Conservation (phyloP, 805 yeast species). For the Lachancea thermotolerans region DNA sequence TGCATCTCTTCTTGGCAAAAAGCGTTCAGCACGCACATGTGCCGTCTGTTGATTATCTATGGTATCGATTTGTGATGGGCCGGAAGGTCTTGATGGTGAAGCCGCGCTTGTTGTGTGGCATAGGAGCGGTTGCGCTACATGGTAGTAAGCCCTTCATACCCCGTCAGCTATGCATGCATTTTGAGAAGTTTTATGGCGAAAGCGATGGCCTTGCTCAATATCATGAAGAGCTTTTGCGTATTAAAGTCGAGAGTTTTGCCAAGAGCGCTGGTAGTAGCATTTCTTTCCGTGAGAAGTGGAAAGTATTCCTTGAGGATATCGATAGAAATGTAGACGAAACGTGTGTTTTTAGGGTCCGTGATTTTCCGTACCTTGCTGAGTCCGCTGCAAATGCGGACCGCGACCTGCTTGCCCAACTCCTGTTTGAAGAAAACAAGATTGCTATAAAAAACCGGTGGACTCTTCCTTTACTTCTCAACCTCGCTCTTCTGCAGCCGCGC, state of each 20-base stretch:
- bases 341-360: slow-evolving; percentile 15
- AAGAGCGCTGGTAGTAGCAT: slow-evolving; percentile 15
- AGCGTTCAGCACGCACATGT: slow-evolving; percentile 26
- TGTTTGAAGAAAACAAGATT: slow-evolving; percentile 17
- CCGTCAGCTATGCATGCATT: slow-evolving; percentile 18
- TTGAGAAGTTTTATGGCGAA: slow-evolving; percentile 8
- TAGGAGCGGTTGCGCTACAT: slow-evolving; percentile 22
- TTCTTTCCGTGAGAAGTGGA: slow-evolving; percentile 28
- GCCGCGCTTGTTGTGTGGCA: slow-evolving; percentile 21
- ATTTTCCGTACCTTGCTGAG: slow-evolving; percentile 22
- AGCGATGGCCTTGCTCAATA: slow-evolving; percentile 5
- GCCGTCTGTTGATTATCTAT: slow-evolving; percentile 20
- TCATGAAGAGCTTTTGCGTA: slow-evolving; percentile 19
- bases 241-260: slow-evolving; percentile 28
- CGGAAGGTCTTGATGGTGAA: slow-evolving; percentile 14
- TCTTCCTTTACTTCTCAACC: slow-evolving; percentile 20
- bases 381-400: slow-evolving; percentile 10
- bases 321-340: slow-evolving; percentile 16
- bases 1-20: slow-evolving; percentile 19
- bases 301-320: slow-evolving; percentile 26
- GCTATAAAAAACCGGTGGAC: slow-evolving; percentile 18
- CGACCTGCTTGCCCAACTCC: slow-evolving; percentile 10
- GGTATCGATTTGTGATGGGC: slow-evolving; percentile 26
- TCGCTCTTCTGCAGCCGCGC: slow-evolving; percentile 16
- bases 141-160: slow-evolving; percentile 22